Evolutionary conservation across 305 asterid genomes (phyloP), one percentile per base, ranked within the genome.

Genomic region (Rubia tinctorum): DNA sequence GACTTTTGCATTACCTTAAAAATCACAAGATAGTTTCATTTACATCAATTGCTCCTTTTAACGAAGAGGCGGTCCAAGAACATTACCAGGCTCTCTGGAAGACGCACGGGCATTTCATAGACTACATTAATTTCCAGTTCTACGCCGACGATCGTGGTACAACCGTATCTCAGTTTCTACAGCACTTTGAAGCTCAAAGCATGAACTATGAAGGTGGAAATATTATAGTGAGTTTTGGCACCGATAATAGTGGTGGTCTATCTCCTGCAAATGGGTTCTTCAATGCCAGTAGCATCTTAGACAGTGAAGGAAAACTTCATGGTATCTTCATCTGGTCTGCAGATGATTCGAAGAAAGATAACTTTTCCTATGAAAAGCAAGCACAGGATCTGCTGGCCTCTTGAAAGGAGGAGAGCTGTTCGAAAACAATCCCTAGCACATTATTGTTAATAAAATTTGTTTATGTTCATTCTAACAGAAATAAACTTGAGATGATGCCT

Each of bases 101-200:
- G 44, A 88, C 82, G 56, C 86, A 85, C 3, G 81, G 91, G 17
- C 86, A 86, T 73, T 84, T 87, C 17, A 85, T 90, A 14, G 93
- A 89, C 86, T 87, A 84, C 51, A 89, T 89, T 5, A 89, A 90
- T 70, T 88, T 90, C 82, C 95, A 90, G 74, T 88, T 90, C 74
- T 88, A 90, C 43, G 97, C 95, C 27, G 89, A 90, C 56, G 30
- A 66, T 7, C 83, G 80, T 66, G 82, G 77, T 40, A 86, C 89
- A 14, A 85, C 60, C 51, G 84, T 83, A 60, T 17, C 85, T 55
- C 83, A 87, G 82, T 91, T 91, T 79, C 80, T 89, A 14, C 59
- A 80, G 69, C 81, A 89, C 72, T 89, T 86, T 67, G 86, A 82
- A 65, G 78, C 77, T 22, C 95, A 91, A 42, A 86, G 77, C 22